phyloP scores from a whole-genome alignment of 148 eudicot genomes.

The Beta vulgaris region DNA sequence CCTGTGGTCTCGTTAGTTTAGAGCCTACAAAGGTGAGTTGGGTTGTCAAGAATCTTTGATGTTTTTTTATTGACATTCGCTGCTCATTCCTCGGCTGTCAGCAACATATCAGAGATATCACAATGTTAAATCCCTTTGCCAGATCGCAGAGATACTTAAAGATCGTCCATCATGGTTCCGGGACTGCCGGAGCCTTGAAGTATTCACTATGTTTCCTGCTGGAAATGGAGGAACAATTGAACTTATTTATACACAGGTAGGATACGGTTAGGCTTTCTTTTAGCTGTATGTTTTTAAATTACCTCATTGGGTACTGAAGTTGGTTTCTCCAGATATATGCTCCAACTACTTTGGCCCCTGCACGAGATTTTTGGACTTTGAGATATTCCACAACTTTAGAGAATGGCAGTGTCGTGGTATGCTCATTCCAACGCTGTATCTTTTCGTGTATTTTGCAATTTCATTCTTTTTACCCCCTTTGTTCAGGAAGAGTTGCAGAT shows the following conservation, averaged over 20 bases:
- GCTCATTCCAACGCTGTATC: constrained; percentile 9
- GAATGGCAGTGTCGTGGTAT: constrained; percentile 91
- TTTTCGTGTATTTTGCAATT: background rate
- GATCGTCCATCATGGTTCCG: constrained; percentile 98
- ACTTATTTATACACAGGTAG: constrained; percentile 79
- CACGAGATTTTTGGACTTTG: constrained; percentile 93
- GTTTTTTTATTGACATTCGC: background rate
- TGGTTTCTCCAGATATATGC: constrained; percentile 67
- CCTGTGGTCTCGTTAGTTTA: constrained; percentile 93
- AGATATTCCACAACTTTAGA: constrained; percentile 92
- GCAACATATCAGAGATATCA: background rate
- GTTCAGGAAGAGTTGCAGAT: background rate
- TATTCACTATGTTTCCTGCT: constrained; percentile 79
- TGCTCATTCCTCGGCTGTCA: background rate
- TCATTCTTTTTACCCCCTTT: background rate
- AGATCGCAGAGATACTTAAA: constrained; percentile 96
- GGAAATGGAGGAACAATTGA: constrained; percentile 96
- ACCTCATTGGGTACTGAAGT: background rate
- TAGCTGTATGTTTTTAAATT: background rate
- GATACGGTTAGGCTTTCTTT: background rate
- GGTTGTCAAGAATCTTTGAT: background rate
- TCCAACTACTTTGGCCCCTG: constrained; percentile 95
- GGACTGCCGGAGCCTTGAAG: constrained; percentile 93
- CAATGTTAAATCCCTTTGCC: constrained; percentile 16
- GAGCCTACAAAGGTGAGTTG: constrained; percentile 81